phyloP scores from a whole-genome alignment of 768 basidiomycete species.

The Pleurotus djamor region DNA sequence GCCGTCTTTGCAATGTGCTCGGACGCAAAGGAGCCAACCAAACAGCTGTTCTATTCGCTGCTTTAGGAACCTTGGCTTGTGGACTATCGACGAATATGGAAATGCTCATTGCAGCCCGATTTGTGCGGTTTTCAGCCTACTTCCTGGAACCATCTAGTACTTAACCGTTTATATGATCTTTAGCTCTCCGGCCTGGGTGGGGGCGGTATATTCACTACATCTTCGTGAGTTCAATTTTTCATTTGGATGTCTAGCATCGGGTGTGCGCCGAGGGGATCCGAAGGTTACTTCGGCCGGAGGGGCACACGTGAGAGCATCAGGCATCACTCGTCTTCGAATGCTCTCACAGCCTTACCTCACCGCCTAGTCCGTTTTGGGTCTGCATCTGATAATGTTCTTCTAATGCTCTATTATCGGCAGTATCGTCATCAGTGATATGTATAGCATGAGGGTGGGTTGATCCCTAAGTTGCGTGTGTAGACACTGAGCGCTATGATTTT shows the following conservation, averaged over 20 bases:
- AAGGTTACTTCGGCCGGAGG: too few species aligned
- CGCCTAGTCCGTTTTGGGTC: too few species aligned
- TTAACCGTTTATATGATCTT: background rate
- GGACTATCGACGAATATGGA: conserved; percentile 73
- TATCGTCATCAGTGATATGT: conserved; percentile 81
- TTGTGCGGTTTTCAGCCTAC: conserved; percentile 42
- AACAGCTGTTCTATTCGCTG: conserved; percentile 57
- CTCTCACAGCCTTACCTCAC: too few species aligned
- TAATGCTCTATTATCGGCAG: conserved; percentile 25
- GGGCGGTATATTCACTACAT: conserved; percentile 71
- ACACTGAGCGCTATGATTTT: background rate
- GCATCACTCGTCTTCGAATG: too few species aligned
- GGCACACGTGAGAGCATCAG: too few species aligned
- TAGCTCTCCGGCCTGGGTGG: conserved; percentile 79
- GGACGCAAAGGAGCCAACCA: conserved; percentile 71
- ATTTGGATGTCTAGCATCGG: background rate
- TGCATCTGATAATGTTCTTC: too few species aligned
- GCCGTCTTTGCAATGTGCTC: conserved; percentile 74
- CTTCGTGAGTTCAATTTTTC: conserved; percentile 46
- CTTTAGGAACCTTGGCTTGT: conserved; percentile 62
- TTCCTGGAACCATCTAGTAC: too few species aligned
- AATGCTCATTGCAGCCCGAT: conserved; percentile 68
- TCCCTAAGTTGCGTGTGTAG: background rate
- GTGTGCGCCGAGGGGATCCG: too few species aligned
- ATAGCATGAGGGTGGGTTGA: conserved; percentile 60